Percentiles rank a stretch among this genome's conserved stretches.
phyloP scores from a whole-genome alignment of 306 rosid genomes.

The Astragalus glycyphyllos region DNA sequence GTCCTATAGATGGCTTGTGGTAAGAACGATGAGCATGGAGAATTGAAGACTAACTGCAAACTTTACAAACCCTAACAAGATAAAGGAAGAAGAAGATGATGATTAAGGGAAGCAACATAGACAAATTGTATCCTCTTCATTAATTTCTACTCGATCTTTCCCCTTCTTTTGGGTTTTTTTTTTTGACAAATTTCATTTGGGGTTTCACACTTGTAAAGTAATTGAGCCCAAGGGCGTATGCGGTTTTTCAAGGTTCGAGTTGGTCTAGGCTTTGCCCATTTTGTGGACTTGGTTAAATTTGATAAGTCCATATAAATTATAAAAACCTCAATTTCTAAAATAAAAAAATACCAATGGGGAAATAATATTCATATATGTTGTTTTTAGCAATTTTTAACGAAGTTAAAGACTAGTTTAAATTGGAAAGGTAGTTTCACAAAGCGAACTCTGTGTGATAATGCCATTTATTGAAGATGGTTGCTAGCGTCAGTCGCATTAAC shows the following conservation, averaged over 20 bases:
- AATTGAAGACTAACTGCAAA: constrained; percentile 43
- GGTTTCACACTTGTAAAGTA: constrained; percentile 21
- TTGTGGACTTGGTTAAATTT: too few relatives aligned
- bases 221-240: constrained; percentile 40
- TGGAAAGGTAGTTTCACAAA: too few relatives aligned
- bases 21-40: constrained; percentile 32
- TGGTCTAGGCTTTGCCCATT: background rate
- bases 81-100: constrained; percentile 42
- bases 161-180: background rate
- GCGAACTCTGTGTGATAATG: too few relatives aligned
- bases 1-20: constrained; percentile 26
- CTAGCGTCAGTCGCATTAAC: too few relatives aligned
- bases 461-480: too few relatives aligned
- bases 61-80: constrained; percentile 46
- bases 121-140: constrained; percentile 42
- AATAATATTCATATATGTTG: too few relatives aligned
- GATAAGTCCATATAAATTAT: too few relatives aligned
- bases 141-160: constrained; percentile 26
- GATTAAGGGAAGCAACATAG: constrained; percentile 39
- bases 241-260: background rate
- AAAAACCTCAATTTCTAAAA: too few relatives aligned
- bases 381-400: too few relatives aligned
- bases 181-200: too few relatives aligned
- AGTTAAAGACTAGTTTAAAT: too few relatives aligned
- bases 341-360: too few relatives aligned